Evolutionary conservation across 345 rosid species (phyloP).

Genomic region (Theobroma cacao): DNA sequence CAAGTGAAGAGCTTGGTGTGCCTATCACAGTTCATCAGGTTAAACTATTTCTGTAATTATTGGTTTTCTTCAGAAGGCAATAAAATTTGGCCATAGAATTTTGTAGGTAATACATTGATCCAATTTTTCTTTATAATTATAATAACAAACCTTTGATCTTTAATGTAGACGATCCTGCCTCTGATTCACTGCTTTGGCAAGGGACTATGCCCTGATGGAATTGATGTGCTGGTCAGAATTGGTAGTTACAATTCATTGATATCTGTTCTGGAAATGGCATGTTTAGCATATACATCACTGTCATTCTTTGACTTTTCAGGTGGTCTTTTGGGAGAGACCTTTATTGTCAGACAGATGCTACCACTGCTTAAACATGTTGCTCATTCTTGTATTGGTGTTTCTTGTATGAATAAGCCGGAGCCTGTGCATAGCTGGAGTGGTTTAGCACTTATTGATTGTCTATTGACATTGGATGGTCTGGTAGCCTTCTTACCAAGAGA

Average conservation of each 20-base stretch:
- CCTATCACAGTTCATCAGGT: conserved; percentile 93
- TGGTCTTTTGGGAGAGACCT: conserved; percentile 70
- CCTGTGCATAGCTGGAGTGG: conserved; percentile 87
- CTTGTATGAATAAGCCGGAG: conserved; percentile 69
- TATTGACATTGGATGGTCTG: conserved; percentile 74
- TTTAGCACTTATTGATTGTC: conserved; percentile 72
- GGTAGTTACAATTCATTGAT: conserved; percentile 57
- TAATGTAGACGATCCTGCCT: conserved; percentile 79
- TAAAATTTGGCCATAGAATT: not conserved
- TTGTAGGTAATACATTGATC: not conserved
- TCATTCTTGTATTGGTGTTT: conserved; percentile 57
- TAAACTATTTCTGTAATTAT: conserved; percentile 20
- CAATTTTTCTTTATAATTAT: conserved; percentile 19
- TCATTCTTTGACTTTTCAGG: conserved; percentile 52
- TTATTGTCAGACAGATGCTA: conserved; percentile 75
- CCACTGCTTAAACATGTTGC: conserved; percentile 81
- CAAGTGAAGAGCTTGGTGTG: conserved; percentile 92
- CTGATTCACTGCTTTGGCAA: conserved; percentile 89
- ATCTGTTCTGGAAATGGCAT: conserved; percentile 22
- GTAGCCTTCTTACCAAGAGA: conserved; percentile 63
- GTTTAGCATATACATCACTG: conserved; percentile 20
- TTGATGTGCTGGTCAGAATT: conserved; percentile 87
- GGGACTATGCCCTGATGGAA: conserved; percentile 87
- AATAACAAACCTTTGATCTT: conserved; percentile 21
- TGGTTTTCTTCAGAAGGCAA: conserved; percentile 15